Evolutionary conservation across 345 rosid genomes (phyloP), one percentile per base, ranked within the genome.

Genomic region (Populus deltoides): DNA sequence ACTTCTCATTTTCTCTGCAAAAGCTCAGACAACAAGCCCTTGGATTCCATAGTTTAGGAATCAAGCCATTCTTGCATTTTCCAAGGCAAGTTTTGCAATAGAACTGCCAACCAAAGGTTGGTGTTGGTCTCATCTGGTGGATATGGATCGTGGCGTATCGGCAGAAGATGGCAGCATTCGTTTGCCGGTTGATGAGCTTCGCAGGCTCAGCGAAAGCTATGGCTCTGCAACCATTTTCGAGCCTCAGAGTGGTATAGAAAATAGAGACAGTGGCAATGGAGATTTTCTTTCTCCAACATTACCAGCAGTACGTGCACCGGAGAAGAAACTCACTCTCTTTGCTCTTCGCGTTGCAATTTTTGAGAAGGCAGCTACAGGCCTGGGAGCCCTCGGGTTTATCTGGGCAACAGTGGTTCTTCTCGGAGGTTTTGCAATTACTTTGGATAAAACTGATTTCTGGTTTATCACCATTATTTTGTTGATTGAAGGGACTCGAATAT

Each of bases 361-460:
- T 1, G 98, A 94, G 87, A 94, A 94, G 84, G 79, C 90, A 5
- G 98, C 98, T 5, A 93, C 97, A 6, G 88, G 92, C 12, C 83
- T 94, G 1, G 98, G 97, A 73, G 88, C 98, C 2, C 90, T 94
- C 0, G 97, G 98, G 3, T 94, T 94, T 74, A 91, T 92, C 79
- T 92, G 98, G 98, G 98, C 97, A 27, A 94, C 98, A 1, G 97
- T 94, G 47, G 97, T 94, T 77, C 97, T 92, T 8, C 89, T 94
- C 0, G 98, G 97, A 0, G 98, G 98, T 13, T 92, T 94, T 70
- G 98, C 98, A 15, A 91, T 92, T 79, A 89, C 93, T 24, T 84
- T 94, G 66, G 97, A 94, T 43, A 81, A 81, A 53, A 87, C 93
- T 7, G 98, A 94, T 80, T 94, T 94, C 72, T 92, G 97, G 98